Percentiles rank a stretch among this genome's conserved stretches.
Evolutionary conservation across 106 monocot species (phyloP).

Genomic region (Acanthochlamys bracteata): DNA sequence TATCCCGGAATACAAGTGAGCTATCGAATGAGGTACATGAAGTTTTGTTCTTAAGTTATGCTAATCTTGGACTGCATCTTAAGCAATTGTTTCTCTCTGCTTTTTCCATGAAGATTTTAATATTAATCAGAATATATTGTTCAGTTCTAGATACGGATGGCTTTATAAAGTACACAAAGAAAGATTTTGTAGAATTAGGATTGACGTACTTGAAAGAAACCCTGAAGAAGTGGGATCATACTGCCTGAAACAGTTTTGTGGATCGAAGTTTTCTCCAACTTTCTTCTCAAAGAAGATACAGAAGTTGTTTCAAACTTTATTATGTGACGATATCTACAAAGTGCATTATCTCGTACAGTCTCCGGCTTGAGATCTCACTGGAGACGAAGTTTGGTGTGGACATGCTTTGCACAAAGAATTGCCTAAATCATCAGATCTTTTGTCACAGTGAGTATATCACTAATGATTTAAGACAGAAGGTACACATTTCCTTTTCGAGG

Average conservation of each 20-base stretch:
- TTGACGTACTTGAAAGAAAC: too few relatives aligned
- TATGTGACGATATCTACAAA: slow-evolving; percentile 4
- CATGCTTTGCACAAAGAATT: not conserved
- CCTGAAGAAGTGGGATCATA: slow-evolving; percentile 14
- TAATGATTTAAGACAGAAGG: not conserved
- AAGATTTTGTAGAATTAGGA: too few relatives aligned
- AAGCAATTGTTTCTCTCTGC: not conserved
- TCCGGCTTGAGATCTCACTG: slow-evolving; percentile 11
- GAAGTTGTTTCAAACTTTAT: too few relatives aligned
- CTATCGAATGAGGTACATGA: slow-evolving; percentile 3
- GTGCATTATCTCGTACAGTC: slow-evolving; percentile 28
- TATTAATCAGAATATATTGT: not conserved
- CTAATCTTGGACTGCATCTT: not conserved
- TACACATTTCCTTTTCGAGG: not conserved
- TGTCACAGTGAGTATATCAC: not conserved
- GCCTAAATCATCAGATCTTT: not conserved
- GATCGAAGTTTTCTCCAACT: slow-evolving; percentile 19
- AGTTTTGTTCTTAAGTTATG: not conserved
- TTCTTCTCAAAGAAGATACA: too few relatives aligned
- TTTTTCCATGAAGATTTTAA: slow-evolving; percentile 4
- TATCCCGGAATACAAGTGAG: slow-evolving; percentile 11
- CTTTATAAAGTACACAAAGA: slow-evolving; percentile 15
- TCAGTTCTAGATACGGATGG: slow-evolving; percentile 27
- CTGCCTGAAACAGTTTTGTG: slow-evolving; percentile 18
- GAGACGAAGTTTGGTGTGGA: slow-evolving; percentile 10